phyloP scores from a whole-genome alignment of 2,329 filamentous ascomycete species.

The Coniosporium tulheliwenetii region DNA sequence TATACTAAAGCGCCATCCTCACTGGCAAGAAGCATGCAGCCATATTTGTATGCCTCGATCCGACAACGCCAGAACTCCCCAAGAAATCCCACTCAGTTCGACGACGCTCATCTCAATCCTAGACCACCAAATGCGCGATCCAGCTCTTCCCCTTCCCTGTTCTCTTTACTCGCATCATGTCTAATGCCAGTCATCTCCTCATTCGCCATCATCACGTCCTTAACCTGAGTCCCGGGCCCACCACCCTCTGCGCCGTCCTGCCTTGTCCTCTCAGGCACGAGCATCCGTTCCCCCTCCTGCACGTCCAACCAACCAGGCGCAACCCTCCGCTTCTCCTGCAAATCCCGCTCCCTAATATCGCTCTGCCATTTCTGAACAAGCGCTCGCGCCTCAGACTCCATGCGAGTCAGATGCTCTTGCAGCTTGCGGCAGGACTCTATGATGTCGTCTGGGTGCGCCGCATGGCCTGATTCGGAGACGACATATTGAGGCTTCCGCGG shows the following conservation, averaged over 20 bases:
- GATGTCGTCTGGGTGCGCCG: slow-evolving; percentile 78
- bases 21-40: no score
- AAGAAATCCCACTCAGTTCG: no score
- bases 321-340: slow-evolving; percentile 64
- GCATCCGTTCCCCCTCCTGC: slow-evolving; percentile 39
- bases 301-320: slow-evolving; percentile 73
- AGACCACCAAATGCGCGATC: slow-evolving; percentile 40
- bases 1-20: no score
- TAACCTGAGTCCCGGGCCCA: slow-evolving; percentile 3
- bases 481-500: slow-evolving; percentile 49
- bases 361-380: slow-evolving; percentile 58
- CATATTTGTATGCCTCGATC: no score
- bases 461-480: slow-evolving; percentile 55
- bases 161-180: not conserved
- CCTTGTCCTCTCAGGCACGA: slow-evolving; percentile 46
- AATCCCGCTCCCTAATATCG: slow-evolving; percentile 44
- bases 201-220: not conserved
- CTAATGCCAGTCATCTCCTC: not conserved
- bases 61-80: no score
- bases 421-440: slow-evolving; percentile 66
- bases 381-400: slow-evolving; percentile 51
- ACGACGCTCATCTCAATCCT: no score
- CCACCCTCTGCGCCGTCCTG: slow-evolving; percentile 5
- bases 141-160: slow-evolving; percentile 36
- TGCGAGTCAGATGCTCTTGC: slow-evolving; percentile 55